Evolutionary conservation across 2,329 filamentous ascomycete genomes (phyloP).

Genomic region (Pleomassaria siparia): DNA sequence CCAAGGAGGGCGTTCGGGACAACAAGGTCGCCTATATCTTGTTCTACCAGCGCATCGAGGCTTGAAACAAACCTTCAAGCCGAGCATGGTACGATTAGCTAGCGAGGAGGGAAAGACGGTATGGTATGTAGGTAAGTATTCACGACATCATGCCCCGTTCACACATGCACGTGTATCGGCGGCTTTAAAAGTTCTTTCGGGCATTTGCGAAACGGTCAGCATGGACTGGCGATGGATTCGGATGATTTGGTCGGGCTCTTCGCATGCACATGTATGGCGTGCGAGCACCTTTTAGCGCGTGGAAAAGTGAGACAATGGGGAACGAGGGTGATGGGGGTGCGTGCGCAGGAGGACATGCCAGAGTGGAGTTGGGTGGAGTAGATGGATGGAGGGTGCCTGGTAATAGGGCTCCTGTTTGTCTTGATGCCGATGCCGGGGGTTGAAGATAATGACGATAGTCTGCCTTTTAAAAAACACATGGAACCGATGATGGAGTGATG

Average conservation of each 20-base stretch:
- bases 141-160: constrained; percentile 3
- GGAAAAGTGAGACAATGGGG: background rate
- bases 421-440: background rate
- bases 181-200: constrained; percentile 9
- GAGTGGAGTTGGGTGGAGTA: too few species aligned
- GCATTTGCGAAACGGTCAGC: constrained; percentile 5
- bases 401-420: background rate
- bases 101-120: background rate
- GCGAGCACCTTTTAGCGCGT: background rate
- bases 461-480: background rate
- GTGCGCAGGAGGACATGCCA: too few species aligned
- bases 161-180: background rate
- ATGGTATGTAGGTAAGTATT: constrained; percentile 1
- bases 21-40: constrained; percentile 97
- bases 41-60: constrained; percentile 79
- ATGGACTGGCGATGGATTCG: background rate
- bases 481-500: background rate
- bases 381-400: background rate
- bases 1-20: constrained; percentile 67
- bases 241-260: background rate
- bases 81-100: background rate
- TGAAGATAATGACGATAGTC: constrained; percentile 1
- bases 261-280: background rate
- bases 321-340: background rate
- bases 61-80: too few species aligned